Base-by-base conservation (phyloP, 139 green algal species). In the Ettlia oleoabundans region DNA sequence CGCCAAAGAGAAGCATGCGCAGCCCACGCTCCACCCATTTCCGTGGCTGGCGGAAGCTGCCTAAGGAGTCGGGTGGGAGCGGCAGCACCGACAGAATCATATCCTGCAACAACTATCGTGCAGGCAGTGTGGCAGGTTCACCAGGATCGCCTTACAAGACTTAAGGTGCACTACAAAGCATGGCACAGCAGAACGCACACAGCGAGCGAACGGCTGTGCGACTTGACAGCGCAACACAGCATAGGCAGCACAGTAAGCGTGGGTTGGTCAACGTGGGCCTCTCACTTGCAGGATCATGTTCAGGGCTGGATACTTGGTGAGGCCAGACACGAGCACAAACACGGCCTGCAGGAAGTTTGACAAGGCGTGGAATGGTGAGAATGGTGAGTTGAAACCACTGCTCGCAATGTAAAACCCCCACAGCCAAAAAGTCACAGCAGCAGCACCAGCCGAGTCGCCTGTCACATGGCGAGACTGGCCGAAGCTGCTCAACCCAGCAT, bases 281-380 rank as follows among this genome's bases (percentile, higher is more conserved):
- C 77, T 75, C 19, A 83, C 85, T 84, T 92, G 86, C 7, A 92
- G 78, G 9, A 92, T 82, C 37, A 92, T 69, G 13, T 89, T 66
- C 3, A 92, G 84, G 24, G 37, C 72, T 0, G 88, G 86, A 47
- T 88, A 89, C 41, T 84, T 82, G 35, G 86, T 87, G 2, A 81
- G 77, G 61, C 76, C 89, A 13, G 63, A 86, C 26, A 89, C 64
- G 28, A 91, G 47, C 18, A 91, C 82, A 35, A 82, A 82, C 6
- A 52, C 35, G 26, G 73, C 73, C 70, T 77, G 42, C 69, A n/a
- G 38, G 40, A 28, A 2, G n/a, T n/a, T n/a, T n/a, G n/a, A n/a
- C n/a, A n/a, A n/a, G n/a, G n/a, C n/a, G n/a, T n/a, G n/a, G n/a
- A n/a, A n/a, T n/a, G n/a, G n/a, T n/a, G n/a, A n/a, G n/a, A n/a